Evolutionary conservation across 805 yeast species (phyloP).

Genomic region (Saccharomycopsis sp.): DNA sequence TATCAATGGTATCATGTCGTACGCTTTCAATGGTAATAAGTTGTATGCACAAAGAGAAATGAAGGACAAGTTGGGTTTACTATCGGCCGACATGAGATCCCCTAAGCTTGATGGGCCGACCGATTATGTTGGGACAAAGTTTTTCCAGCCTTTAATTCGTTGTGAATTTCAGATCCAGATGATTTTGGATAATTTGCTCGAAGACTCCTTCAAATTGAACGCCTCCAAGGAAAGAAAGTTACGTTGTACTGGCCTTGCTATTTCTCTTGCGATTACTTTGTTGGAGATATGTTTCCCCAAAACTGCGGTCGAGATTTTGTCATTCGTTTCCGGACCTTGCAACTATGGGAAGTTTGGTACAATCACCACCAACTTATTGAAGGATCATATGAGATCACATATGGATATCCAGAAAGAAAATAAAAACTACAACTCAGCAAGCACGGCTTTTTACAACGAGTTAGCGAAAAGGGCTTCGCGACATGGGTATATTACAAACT

Average conservation of each 20-base stretch:
- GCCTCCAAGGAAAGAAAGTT: constrained; percentile 37
- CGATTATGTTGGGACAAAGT: constrained; percentile 29
- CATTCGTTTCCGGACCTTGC: constrained; percentile 56
- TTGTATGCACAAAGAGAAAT: constrained; percentile 40
- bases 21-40: constrained; percentile 49
- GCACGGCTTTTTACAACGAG: constrained; percentile 38
- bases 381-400: constrained; percentile 60
- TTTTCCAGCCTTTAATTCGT: constrained; percentile 38
- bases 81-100: constrained; percentile 24
- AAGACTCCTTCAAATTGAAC: constrained; percentile 41
- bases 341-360: constrained; percentile 53
- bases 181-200: constrained; percentile 39
- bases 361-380: constrained; percentile 46
- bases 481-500: constrained; percentile 46
- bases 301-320: constrained; percentile 45
- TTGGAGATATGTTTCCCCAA: constrained; percentile 33
- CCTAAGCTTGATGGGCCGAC: constrained; percentile 1
- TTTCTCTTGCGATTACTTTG: constrained; percentile 38
- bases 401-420: constrained; percentile 39
- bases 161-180: constrained; percentile 43
- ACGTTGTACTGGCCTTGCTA: constrained; percentile 53
- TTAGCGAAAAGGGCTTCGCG: constrained; percentile 40
- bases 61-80: constrained; percentile 37
- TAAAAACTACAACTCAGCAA: constrained; percentile 24
- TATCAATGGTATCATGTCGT: constrained; percentile 29